Evolutionary conservation across 108 stramenopile genomes (phyloP).

Genomic region (Cyclotella atomus): DNA sequence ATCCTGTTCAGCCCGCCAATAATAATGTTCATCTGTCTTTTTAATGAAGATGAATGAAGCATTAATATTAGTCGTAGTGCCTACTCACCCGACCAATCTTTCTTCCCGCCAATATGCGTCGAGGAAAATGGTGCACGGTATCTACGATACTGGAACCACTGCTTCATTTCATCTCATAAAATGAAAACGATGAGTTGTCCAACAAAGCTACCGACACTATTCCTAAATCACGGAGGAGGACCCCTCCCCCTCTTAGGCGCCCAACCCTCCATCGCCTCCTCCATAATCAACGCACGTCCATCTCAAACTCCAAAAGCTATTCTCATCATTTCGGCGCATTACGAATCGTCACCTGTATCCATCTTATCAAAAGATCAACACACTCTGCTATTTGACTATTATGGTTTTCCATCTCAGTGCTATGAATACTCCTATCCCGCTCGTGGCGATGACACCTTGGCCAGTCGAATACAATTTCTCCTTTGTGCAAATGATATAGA

Average conservation of each 20-base stretch:
- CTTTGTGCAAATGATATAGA: conserved; percentile 43
- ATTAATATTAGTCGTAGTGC: no score
- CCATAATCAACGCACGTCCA: neutral
- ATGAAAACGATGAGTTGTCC: neutral
- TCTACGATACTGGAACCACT: no score
- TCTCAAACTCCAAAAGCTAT: neutral
- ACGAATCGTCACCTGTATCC: conserved; percentile 1
- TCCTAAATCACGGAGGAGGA: neutral
- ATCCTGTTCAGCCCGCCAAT: no score
- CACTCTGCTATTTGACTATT: conserved; percentile 71
- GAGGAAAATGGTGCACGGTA: no score
- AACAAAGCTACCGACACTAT: conserved; percentile 1
- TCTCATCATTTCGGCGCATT: conserved; percentile 16
- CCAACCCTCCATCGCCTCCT: neutral
- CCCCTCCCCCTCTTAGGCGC: neutral
- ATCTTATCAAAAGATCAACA: neutral
- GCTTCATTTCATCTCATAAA: no score
- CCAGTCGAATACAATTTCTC: conserved; percentile 44
- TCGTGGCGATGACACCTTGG: conserved; percentile 63
- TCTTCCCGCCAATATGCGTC: no score
- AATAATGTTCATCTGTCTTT: no score
- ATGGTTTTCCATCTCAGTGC: conserved; percentile 77
- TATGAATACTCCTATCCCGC: conserved; percentile 77
- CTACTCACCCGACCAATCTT: no score
- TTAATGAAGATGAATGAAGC: no score